phyloP scores from a whole-genome alignment of 2,329 filamentous ascomycete genomes.

The Alternaria arbusti region DNA sequence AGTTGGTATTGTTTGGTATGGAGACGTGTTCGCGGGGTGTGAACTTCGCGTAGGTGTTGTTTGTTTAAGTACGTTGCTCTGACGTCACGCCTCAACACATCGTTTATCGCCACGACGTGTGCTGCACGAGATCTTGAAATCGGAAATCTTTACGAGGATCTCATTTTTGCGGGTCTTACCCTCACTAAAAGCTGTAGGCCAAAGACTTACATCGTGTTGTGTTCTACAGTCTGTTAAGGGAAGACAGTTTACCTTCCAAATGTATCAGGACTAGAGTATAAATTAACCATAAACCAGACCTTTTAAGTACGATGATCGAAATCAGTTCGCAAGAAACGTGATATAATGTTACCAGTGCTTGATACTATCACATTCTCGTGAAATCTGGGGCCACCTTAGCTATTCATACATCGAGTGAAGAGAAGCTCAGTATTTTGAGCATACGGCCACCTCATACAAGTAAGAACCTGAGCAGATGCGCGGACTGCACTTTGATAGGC shows the following conservation, averaged over 20 bases:
- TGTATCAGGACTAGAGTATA: neutral
- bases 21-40: neutral
- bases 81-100: slow-evolving; percentile 31
- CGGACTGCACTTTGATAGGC: neutral
- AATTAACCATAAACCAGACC: neutral
- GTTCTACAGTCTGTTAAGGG: neutral
- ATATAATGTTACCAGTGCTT: neutral
- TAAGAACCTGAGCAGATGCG: neutral
- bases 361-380: neutral
- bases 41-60: neutral
- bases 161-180: neutral
- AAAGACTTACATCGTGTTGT: neutral
- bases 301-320: neutral
- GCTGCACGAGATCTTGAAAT: neutral
- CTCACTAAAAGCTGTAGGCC: neutral
- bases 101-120: neutral
- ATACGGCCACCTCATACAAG: neutral
- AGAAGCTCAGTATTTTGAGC: neutral
- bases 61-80: slow-evolving; percentile 27
- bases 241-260: neutral
- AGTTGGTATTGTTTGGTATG: neutral
- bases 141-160: neutral
- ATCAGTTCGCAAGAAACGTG: neutral
- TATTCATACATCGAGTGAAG: neutral
- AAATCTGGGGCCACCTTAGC: neutral